Base-by-base conservation (phyloP, 164 flowering plant species). In the Berberis thunbergii region DNA sequence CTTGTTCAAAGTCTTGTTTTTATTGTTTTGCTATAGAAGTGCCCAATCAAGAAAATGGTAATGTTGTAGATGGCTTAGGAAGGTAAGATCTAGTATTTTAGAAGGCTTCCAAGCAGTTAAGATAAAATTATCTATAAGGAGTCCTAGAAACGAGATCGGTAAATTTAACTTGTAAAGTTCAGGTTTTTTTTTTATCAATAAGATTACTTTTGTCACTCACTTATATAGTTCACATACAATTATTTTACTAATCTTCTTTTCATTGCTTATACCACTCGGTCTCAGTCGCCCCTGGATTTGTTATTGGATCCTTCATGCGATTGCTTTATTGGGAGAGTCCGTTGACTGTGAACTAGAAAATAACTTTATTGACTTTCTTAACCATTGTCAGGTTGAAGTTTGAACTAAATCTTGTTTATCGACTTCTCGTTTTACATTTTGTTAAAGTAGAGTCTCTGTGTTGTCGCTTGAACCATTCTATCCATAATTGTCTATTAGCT, bases 281-380 rank as follows among this genome's bases (percentile, higher is more conserved):
- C 60, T 6, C 72, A 94, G 98, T 80, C 97, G 98, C 43, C 93
- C 97, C 4, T 94, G 99, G 97, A 74, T 94, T 59, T 94, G 99
- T 76, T 91, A 89, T 61, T 91, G 99, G 99, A 87, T 87, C 62
- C 79, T 91, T 70, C 97, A 94, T 60, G 84, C 97, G 26, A 69
- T 91, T 69, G 88, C 96, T 67, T 64, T 91, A 60, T 72, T 91
- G 75, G 90, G 86, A 44, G 94, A 85, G 64, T 74, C 80, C 26
- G 55, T 91, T 60, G 96, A 87, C 56, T 71, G 62, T 38, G 81
- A 84, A 49, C 70, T 83, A 60, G 88, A 89, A 80, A 57, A 72
- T 45, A 73, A 74, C 65, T 69, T 75, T 13, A 69, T 89, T 57
- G 91, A 86, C 60, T 94, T 94, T 73, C 91, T 94, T n/a, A 76